Conservation (phyloP, 2,329 filamentous ascomycete species). For the Setomelanomma holmii region DNA sequence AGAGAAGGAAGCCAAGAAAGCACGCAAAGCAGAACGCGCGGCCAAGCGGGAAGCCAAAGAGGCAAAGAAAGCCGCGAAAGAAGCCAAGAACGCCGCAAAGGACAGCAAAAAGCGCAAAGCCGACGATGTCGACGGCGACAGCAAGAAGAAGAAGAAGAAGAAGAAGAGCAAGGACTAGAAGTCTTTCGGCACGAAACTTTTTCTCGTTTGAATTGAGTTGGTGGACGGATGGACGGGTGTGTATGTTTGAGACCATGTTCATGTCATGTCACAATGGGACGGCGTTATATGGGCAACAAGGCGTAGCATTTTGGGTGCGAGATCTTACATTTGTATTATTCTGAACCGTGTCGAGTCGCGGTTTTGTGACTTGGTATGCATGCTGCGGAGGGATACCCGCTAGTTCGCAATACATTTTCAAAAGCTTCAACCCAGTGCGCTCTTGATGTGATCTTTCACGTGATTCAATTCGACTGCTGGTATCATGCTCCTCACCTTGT, state of each 20-base stretch:
- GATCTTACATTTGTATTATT: constrained; percentile 13
- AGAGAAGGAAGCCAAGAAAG: constrained; percentile 48
- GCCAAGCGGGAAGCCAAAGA: constrained; percentile 56
- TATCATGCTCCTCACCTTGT: no score
- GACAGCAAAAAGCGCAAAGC: constrained; percentile 59
- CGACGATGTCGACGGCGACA: constrained; percentile 55
- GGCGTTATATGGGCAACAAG: constrained; percentile 21
- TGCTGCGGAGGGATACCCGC: constrained; percentile 26
- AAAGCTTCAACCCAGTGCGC: neutral
- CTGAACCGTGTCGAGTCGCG: constrained; percentile 9
- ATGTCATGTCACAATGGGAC: constrained; percentile 23
- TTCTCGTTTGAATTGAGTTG: constrained; percentile 5
- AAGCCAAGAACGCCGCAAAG: constrained; percentile 62
- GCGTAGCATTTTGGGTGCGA: constrained; percentile 23
- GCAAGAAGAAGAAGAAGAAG: constrained; percentile 65
- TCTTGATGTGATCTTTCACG: neutral
- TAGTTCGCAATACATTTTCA: constrained; percentile 25
- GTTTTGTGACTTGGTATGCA: constrained; percentile 23
- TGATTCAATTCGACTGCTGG: no score
- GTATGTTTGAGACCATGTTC: constrained; percentile 2
- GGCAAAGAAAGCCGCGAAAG: constrained; percentile 48
- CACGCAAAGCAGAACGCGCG: constrained; percentile 50
- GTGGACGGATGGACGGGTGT: constrained; percentile 1
- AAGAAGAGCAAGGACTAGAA: constrained; percentile 62
- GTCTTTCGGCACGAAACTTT: neutral